Conservation (phyloP, 2,329 filamentous ascomycete genomes). For the Penicillium sp. region DNA sequence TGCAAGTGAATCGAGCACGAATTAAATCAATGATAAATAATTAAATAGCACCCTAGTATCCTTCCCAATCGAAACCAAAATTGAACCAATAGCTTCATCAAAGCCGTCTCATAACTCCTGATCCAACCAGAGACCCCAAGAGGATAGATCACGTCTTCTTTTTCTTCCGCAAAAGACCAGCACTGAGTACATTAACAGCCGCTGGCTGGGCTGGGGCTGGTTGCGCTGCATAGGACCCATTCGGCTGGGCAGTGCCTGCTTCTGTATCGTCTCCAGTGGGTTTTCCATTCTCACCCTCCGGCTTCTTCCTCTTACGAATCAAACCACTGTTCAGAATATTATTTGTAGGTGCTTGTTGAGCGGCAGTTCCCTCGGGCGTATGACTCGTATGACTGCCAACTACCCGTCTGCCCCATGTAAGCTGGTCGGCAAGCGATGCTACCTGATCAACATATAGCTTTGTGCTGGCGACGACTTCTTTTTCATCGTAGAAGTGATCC, state of each 20-base stretch:
- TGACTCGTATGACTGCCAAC: conserved; percentile 31
- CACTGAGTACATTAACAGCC: conserved; percentile 40
- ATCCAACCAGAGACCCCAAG: background rate
- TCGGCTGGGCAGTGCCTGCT: conserved; percentile 4
- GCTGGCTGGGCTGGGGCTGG: conserved; percentile 12
- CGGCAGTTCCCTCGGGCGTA: conserved; percentile 10
- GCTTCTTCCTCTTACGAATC: conserved; percentile 42
- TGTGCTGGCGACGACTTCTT: conserved; percentile 40
- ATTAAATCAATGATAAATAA: background rate
- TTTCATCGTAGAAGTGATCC: conserved; percentile 44
- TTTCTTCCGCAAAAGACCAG: conserved; percentile 41
- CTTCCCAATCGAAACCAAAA: background rate
- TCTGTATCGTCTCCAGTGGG: conserved; percentile 6
- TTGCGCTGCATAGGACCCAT: background rate
- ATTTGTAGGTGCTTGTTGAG: conserved; percentile 13
- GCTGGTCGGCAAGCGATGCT: conserved; percentile 37
- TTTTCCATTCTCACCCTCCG: conserved; percentile 15
- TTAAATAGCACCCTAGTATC: background rate
- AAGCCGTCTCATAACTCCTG: background rate
- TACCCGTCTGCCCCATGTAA: conserved; percentile 38
- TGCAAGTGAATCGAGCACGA: no score
- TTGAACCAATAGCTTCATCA: background rate
- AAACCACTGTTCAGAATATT: conserved; percentile 33
- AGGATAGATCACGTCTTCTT: conserved; percentile 34
- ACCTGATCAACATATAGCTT: conserved; percentile 44